Evolutionary conservation across 305 asterid genomes (phyloP), one percentile per base, ranked within the genome.

Genomic region (Lippia alba): DNA sequence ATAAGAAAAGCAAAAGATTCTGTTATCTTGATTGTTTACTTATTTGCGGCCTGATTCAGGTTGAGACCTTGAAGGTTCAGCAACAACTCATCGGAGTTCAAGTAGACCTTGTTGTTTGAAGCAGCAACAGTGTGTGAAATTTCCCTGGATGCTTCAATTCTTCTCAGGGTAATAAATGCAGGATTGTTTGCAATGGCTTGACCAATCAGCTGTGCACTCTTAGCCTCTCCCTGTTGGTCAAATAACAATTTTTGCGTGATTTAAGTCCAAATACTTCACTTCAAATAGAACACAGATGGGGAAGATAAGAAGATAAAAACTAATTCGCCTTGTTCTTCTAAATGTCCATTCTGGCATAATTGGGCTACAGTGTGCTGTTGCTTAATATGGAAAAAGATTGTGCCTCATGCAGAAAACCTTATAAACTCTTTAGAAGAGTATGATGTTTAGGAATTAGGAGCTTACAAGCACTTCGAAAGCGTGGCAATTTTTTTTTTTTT

Each of bases 171-270:
- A 68, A 91, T 89, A 70, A 93, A 93, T 6, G 98, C 96, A 1
- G 97, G 96, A 55, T 91, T 91, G 79, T 81, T 91, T 60, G 98
- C 74, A 65, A 93, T 91, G 4, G 96, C 95, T 86, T 86, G 89
- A 68, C 98, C 98, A 39, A 93, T 93, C 83, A 93, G 78, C 70
- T 86, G 90, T 44, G 97, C 98, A 81, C 97, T 93, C 85, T 80
- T 86, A 58, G 96, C 96, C 80, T 92, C 96, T 74, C 98, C 97
- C 98, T 92, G 84, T 55, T 14, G 45, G 46, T 41, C 71, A 69
- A 32, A 36, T 15, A 36, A 60, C 7, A 50, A 33, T 18, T 8
- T 58, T 53, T 12, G 18, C 16, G 30, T 11, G 11, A 57, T 34
- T 53, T 10, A 65, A 24, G 41, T 20, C 17, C 57, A 53, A 59